Evolutionary conservation across 2,329 filamentous ascomycete species (phyloP).

Genomic region (Berkeleyomyces basicola): DNA sequence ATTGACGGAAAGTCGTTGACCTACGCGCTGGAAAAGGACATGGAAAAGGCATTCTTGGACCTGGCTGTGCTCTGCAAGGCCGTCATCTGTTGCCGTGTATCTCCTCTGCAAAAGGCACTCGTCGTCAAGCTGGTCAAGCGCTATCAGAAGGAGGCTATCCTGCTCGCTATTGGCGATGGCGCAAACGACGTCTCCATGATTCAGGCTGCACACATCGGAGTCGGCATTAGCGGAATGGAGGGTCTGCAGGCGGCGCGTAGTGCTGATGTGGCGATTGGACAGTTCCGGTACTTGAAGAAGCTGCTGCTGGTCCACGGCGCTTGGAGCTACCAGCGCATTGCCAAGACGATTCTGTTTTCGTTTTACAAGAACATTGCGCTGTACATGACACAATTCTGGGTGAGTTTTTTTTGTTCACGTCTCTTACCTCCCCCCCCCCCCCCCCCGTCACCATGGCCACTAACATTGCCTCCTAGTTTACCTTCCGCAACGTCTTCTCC

Average conservation of each 20-base stretch:
- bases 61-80: constrained; percentile 93
- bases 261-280: constrained; percentile 86
- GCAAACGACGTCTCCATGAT: constrained; percentile 99
- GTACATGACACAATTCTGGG: constrained; percentile 99
- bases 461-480: constrained; percentile 41
- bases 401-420: constrained; percentile 28
- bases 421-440: too few relatives aligned
- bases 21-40: constrained; percentile 77
- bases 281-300: constrained; percentile 91
- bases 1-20: constrained; percentile 96
- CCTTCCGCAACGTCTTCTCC: constrained; percentile 96
- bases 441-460: constrained; percentile 14
- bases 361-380: constrained; percentile 99
- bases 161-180: constrained; percentile 90
- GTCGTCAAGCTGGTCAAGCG: constrained; percentile 98
- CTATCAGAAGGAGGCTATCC: constrained; percentile 70
- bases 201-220: constrained; percentile 91
- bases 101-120: constrained; percentile 87
- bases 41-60: constrained; percentile 87
- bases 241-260: constrained; percentile 91
- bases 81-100: constrained; percentile 96
- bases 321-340: constrained; percentile 95
- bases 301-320: constrained; percentile 85
- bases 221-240: constrained; percentile 93
- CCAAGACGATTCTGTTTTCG: constrained; percentile 93